These are phyloP conservation scores for Ceratobasidium sp. DNA, from an alignment of 1,284 basidiomycete genomes.

Conservation along the genomic window DNA sequence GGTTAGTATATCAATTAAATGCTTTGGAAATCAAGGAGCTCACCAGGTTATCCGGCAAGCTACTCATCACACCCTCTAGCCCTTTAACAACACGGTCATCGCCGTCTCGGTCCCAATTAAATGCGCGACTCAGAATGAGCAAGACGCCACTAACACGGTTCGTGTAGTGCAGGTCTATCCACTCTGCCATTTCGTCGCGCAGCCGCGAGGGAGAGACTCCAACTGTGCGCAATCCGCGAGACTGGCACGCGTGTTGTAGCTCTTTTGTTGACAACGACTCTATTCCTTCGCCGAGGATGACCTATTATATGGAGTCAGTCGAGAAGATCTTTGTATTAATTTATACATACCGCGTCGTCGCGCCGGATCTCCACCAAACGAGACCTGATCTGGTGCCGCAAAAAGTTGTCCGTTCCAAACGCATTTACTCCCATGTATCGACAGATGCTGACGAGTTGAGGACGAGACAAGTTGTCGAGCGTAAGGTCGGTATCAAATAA, in stretches of 20 bases:
- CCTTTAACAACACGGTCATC: constrained; percentile 85
- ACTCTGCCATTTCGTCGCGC: constrained; percentile 89
- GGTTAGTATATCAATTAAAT: constrained; percentile 36
- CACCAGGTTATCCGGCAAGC: constrained; percentile 94
- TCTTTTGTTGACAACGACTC: constrained; percentile 91
- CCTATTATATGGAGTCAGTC: constrained; percentile 56
- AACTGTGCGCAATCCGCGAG: constrained; percentile 90
- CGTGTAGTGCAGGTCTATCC: constrained; percentile 94
- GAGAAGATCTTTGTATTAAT: constrained; percentile 3
- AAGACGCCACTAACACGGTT: constrained; percentile 85
- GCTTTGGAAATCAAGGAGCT: constrained; percentile 52
- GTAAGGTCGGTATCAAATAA: constrained; percentile 98
- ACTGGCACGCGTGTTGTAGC: constrained; percentile 92
- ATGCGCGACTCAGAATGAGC: constrained; percentile 91
- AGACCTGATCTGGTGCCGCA: constrained; percentile 91
- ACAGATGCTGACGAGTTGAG: constrained; percentile 97
- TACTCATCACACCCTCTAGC: constrained; percentile 91
- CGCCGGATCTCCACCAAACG: constrained; percentile 86
- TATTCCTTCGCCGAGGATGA: constrained; percentile 90
- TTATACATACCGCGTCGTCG: constrained; percentile 76
- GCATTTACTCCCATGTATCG: constrained; percentile 98
- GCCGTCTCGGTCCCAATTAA: constrained; percentile 88
- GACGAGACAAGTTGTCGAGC: constrained; percentile 96
- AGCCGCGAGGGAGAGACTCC: constrained; percentile 86
- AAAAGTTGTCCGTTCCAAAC: constrained; percentile 98